These are phyloP conservation scores for Schizosaccharomyces osmophilus DNA, from an alignment of 805 yeast genomes.

Conservation along the genomic window DNA sequence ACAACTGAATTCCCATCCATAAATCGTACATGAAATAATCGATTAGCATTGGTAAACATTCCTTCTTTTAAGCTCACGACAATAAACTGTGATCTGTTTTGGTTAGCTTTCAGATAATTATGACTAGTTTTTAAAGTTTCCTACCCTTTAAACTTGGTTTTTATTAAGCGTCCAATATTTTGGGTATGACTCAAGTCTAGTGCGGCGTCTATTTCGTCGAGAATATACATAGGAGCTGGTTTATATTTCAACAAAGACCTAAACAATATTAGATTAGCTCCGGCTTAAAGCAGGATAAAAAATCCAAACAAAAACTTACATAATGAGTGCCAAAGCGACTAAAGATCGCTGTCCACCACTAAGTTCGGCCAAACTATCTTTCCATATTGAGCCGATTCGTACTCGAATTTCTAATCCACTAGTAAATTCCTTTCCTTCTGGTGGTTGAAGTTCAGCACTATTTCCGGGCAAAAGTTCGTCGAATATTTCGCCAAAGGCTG, in stretches of 20 bases:
- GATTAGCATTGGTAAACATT: conserved; percentile 90
- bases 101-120: background rate
- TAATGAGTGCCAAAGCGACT: conserved; percentile 1
- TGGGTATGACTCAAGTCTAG: conserved; percentile 90
- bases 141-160: conserved; percentile 67
- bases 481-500: conserved; percentile 75
- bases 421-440: conserved; percentile 58
- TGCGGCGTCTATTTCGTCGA: conserved; percentile 97
- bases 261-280: conserved; percentile 19
- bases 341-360: conserved; percentile 74
- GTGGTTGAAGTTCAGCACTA: conserved; percentile 67
- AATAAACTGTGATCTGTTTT: conserved; percentile 50
- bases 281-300: no score
- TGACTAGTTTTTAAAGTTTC: background rate
- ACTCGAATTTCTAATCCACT: conserved; percentile 81
- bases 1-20: conserved; percentile 94
- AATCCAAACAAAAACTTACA: background rate
- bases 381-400: conserved; percentile 80
- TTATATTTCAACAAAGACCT: conserved; percentile 57
- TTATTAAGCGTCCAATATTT: conserved; percentile 86
- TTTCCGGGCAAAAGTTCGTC: conserved; percentile 73
- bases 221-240: conserved; percentile 95
- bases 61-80: conserved; percentile 94
- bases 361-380: conserved; percentile 76
- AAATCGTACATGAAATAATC: conserved; percentile 77